Conservation (phyloP, 768 basidiomycete species). For the Pulveroboletus sp. region DNA sequence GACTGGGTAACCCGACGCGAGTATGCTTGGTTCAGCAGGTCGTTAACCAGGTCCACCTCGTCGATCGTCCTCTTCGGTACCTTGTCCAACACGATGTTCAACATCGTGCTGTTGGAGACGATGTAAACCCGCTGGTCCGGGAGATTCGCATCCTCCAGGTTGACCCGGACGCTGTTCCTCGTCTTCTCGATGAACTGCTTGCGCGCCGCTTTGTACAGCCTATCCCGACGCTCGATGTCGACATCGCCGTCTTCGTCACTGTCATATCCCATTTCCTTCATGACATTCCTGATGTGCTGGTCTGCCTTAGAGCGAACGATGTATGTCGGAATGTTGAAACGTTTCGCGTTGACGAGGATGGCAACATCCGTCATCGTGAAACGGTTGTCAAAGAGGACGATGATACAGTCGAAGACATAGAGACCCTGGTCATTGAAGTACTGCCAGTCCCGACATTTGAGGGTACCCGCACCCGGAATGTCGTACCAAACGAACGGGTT, state of each 20-base stretch:
- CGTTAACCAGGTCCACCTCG: slow-evolving; percentile 21
- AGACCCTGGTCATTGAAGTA: slow-evolving; percentile 24
- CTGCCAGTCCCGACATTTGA: slow-evolving; percentile 19
- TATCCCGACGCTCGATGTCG: slow-evolving; percentile 8
- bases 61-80: slow-evolving; percentile 20
- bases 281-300: slow-evolving; percentile 19
- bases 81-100: slow-evolving; percentile 16
- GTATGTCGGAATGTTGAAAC: slow-evolving; percentile 19
- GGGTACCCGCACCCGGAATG: slow-evolving; percentile 20
- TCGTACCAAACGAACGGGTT: slow-evolving; percentile 23
- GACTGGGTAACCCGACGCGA: slow-evolving; percentile 1
- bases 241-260: slow-evolving; percentile 15
- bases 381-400: slow-evolving; percentile 21
- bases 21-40: slow-evolving; percentile 10
- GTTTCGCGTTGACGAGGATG: slow-evolving; percentile 14
- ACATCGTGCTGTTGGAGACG: slow-evolving; percentile 19
- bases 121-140: slow-evolving; percentile 28
- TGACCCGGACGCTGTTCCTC: slow-evolving; percentile 12
- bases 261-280: slow-evolving; percentile 18
- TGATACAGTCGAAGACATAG: slow-evolving; percentile 23
- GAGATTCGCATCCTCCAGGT: slow-evolving; percentile 22
- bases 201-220: slow-evolving; percentile 9
- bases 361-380: slow-evolving; percentile 22
- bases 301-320: slow-evolving; percentile 23
- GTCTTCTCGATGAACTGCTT: slow-evolving; percentile 16